phyloP scores from a whole-genome alignment of 2,329 filamentous ascomycete genomes.

The Talaromyces sp. region DNA sequence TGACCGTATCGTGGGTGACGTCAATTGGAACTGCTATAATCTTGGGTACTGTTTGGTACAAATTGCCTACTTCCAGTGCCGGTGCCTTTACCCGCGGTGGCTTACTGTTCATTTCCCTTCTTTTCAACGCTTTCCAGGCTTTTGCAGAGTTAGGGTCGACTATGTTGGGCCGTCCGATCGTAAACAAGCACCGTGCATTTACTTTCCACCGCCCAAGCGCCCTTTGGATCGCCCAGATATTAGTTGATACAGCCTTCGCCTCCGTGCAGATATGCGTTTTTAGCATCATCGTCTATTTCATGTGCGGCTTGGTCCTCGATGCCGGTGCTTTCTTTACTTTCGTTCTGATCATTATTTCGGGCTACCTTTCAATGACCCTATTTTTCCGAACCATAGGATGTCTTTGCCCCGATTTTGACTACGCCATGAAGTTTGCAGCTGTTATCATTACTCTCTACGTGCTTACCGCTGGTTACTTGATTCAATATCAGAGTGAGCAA shows the following conservation, averaged over 20 bases:
- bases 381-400: constrained; percentile 73
- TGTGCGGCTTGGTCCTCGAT: constrained; percentile 64
- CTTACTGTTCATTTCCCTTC: constrained; percentile 70
- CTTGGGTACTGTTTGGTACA: constrained; percentile 71
- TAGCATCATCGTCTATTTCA: constrained; percentile 72
- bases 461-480: constrained; percentile 75
- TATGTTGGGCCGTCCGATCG: constrained; percentile 69
- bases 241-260: constrained; percentile 70
- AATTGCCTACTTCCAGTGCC: constrained; percentile 57
- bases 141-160: constrained; percentile 71
- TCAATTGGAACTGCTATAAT: constrained; percentile 71
- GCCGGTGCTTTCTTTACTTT: constrained; percentile 75
- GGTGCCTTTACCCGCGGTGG: constrained; percentile 78
- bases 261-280: constrained; percentile 67
- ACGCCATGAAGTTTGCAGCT: constrained; percentile 76
- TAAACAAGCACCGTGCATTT: constrained; percentile 80
- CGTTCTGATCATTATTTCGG: constrained; percentile 63
- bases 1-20: constrained; percentile 66
- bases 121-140: constrained; percentile 85
- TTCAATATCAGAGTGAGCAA: constrained; percentile 70
- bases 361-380: constrained; percentile 67
- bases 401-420: constrained; percentile 74
- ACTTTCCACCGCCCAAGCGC: constrained; percentile 78
- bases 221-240: constrained; percentile 76
- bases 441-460: constrained; percentile 77